Evolutionary conservation across 148 eudicot genomes (phyloP).

Genomic region (Fagopyrum homotropicum): DNA sequence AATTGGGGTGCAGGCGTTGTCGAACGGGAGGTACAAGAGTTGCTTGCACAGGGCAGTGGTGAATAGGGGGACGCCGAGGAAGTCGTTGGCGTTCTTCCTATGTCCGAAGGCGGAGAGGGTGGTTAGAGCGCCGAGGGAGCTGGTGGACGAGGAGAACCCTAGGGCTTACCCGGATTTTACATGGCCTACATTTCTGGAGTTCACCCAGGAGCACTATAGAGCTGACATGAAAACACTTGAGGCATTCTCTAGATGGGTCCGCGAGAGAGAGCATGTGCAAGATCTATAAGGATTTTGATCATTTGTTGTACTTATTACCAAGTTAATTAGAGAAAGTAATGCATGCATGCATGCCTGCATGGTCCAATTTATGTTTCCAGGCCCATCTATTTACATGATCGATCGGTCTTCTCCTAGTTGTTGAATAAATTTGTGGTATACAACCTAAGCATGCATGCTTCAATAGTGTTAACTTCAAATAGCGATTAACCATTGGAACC

Average conservation of each 20-base stretch:
- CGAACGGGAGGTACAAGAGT: slow-evolving; percentile 73
- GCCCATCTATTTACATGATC: no score
- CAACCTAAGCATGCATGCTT: no score
- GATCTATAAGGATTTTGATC: neutral
- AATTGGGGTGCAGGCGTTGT: slow-evolving; percentile 34
- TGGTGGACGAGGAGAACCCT: slow-evolving; percentile 34
- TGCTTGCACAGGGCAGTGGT: slow-evolving; percentile 79
- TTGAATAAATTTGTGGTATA: no score
- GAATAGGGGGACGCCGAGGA: slow-evolving; percentile 47
- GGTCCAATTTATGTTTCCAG: no score
- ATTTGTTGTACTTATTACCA: neutral
- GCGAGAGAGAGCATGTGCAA: neutral
- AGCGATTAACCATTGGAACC: no score
- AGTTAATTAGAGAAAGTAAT: neutral
- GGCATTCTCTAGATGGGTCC: slow-evolving; percentile 47
- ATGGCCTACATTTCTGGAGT: slow-evolving; percentile 58
- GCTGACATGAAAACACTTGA: slow-evolving; percentile 68
- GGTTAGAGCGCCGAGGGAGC: slow-evolving; percentile 50
- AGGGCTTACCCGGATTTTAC: slow-evolving; percentile 62
- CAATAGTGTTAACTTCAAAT: no score
- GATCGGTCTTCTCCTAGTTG: no score
- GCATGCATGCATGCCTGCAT: neutral
- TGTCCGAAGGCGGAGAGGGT: slow-evolving; percentile 54
- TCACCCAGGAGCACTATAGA: slow-evolving; percentile 63
- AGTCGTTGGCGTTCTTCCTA: slow-evolving; percentile 64